Base-by-base conservation (phyloP, 1,139 yeast genomes). In the Hansenula lynferdii region DNA sequence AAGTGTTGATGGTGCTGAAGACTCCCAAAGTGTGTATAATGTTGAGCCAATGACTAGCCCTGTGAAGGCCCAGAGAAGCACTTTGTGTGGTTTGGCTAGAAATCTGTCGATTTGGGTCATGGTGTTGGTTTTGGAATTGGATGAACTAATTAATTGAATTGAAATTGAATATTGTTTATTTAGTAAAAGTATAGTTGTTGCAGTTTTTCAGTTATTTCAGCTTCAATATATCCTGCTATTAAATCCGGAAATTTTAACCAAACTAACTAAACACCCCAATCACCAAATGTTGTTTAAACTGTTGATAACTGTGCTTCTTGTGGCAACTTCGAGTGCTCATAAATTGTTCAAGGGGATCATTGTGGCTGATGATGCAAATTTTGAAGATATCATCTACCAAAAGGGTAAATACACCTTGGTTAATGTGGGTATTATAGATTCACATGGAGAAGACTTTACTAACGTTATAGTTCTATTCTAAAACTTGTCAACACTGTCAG, bases 331-430 rank as follows among this genome's bases (percentile, higher is more conserved):
- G 4, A 11, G 14, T 6, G 26, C 34, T 12, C 23, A 31, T 8
- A 22, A 17, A 10, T 23, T 28, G 4, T 52, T 45, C 42, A 51
- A 47, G 18, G 46, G 48, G 7, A 48, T 53, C 10, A 39, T 47
- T 5, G 52, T 53, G 9, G 52, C 49, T 0, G 45, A 45, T 14
- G 57, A 53, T 29, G 29, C 40, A 14, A 53, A 44, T 29, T 50
- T 43, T 32, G 46, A 45, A 20, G 29, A 48, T 7, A 25, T 47
- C 9, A 42, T 53, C 15, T 40, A 36, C 17, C 27, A 39, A n/a
- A 41, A 47, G 37, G 50, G 46, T 1, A 45, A 45, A 31, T 50
- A 43, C 42, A 49, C 57, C 3, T 38, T 53, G 9, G 36, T 53
- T 24, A 51, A 50, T 30, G 31, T 29, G n/a, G 20, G 31, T 28